Evolutionary conservation across 2,329 filamentous ascomycete genomes (phyloP).

Genomic region (Xylariales sp.): DNA sequence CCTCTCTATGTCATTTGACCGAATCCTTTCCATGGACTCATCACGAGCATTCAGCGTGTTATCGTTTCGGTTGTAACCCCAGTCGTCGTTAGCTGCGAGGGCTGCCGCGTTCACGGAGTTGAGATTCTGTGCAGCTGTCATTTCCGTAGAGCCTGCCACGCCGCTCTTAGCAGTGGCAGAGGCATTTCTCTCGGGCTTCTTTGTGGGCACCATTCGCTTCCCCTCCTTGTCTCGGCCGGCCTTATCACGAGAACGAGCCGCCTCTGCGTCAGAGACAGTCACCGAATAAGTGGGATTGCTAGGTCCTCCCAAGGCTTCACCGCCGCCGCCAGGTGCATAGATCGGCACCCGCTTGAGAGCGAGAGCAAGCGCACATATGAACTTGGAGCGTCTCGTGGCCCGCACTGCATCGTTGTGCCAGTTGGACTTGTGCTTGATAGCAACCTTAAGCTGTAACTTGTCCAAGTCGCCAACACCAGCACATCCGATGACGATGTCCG

Average conservation of each 20-base stretch:
- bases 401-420: slow-evolving; percentile 85
- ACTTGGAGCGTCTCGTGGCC: slow-evolving; percentile 80
- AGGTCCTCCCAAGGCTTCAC: slow-evolving; percentile 56
- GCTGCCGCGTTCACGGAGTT: slow-evolving; percentile 32
- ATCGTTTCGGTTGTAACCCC: slow-evolving; percentile 33
- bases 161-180: slow-evolving; percentile 15
- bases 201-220: slow-evolving; percentile 57
- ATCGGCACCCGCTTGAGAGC: slow-evolving; percentile 87
- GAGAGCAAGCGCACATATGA: slow-evolving; percentile 88
- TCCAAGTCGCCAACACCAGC: slow-evolving; percentile 77
- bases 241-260: slow-evolving; percentile 57
- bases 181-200: slow-evolving; percentile 17
- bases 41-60: slow-evolving; percentile 26
- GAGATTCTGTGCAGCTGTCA: slow-evolving; percentile 40
- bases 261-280: slow-evolving; percentile 64
- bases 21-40: slow-evolving; percentile 22
- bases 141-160: slow-evolving; percentile 32
- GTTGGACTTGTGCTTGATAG: slow-evolving; percentile 89
- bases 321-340: slow-evolving; percentile 70
- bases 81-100: slow-evolving; percentile 31
- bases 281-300: slow-evolving; percentile 81
- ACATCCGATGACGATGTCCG: slow-evolving; percentile 75
- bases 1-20: slow-evolving; percentile 33
- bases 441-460: slow-evolving; percentile 77
- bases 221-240: slow-evolving; percentile 58